Evolutionary conservation across 2,329 filamentous ascomycete species (phyloP), one percentile per base, ranked within the genome.

Genomic region (Mycogone perniciosa): DNA sequence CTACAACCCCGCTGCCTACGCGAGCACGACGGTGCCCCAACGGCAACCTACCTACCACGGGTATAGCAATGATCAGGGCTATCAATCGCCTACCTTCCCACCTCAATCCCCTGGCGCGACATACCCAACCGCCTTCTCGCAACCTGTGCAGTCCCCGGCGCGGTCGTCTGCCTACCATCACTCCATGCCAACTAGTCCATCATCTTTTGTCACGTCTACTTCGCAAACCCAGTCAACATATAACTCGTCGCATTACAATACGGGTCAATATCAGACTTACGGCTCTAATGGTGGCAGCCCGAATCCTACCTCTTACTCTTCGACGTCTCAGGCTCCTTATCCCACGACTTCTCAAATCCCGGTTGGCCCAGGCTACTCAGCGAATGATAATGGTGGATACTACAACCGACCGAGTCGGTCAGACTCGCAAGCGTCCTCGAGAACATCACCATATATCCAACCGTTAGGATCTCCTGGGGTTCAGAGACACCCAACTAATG

Each of bases 1-100:
- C 34, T 82, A 83, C 64, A 82, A 82, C 59, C 80, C 80, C 29
- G 79, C 79, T 39, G 79, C 78, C 44, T 83, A 83, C 65, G 77
- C 77, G 48, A 69, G 64, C 56, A 68, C 75, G 29, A 64, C 63
- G 30, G 60, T 64, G 10, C 75, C 76, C 8, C 79, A 81, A 57
- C 71, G 78, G 40, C 75, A 76, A 48, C 65, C 74, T 42, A 76
- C 76, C 1, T 75, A 79, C 51, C 67, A 74, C 43, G 76, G 75
- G 30, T 76, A 75, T 58, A 70, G 62, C 55, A 77, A 77, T 52
- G 65, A 64, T 41, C 71, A 73, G 55, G 64, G 66, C 10, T 64
- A 72, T 42, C 57, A 61, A 6, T 64, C 70, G 7, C 67, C 71
- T 35, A 56, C 63, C 5, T 66, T 69, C 29, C 57, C 62, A 9